These are phyloP conservation scores for Fusarium odoratissimum DNA, from an alignment of 2,329 filamentous ascomycete species.

Conservation along the genomic window DNA sequence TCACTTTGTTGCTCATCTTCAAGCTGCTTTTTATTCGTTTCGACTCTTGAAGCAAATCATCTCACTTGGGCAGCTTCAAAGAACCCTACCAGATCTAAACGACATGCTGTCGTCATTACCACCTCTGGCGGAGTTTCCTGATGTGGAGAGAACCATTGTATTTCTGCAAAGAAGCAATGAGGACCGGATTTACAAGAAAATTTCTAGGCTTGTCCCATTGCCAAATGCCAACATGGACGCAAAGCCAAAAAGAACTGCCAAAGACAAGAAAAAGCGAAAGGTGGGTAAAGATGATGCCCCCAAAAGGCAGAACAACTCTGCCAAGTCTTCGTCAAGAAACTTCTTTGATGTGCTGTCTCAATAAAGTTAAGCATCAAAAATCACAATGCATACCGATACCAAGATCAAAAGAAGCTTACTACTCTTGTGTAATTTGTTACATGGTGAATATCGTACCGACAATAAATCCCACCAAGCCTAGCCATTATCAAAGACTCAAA, in stretches of 20 bases:
- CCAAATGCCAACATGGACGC: background rate
- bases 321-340: constrained; percentile 31
- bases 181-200: constrained; percentile 4
- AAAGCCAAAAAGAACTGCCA: background rate
- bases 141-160: constrained; percentile 26
- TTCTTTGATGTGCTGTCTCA: constrained; percentile 42
- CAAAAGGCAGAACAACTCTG: background rate
- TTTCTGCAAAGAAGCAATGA: constrained; percentile 36
- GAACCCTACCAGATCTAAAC: constrained; percentile 29
- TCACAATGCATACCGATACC: background rate
- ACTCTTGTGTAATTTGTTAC: background rate
- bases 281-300: constrained; percentile 3
- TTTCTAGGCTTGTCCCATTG: constrained; percentile 39
- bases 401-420: background rate
- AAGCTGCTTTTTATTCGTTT: constrained; percentile 71
- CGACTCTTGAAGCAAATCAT: constrained; percentile 59
- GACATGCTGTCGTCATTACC: constrained; percentile 43
- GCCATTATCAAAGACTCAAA: background rate
- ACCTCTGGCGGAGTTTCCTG: constrained; percentile 41
- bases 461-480: background rate
- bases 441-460: background rate
- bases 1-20: constrained; percentile 71
- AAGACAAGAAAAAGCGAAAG: constrained; percentile 29
- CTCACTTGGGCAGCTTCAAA: constrained; percentile 13
- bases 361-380: constrained; percentile 8